Evolutionary conservation across 176 grass and related monocot genomes (phyloP), one percentile per base, ranked within the genome.

Genomic region (Musa acuminata): DNA sequence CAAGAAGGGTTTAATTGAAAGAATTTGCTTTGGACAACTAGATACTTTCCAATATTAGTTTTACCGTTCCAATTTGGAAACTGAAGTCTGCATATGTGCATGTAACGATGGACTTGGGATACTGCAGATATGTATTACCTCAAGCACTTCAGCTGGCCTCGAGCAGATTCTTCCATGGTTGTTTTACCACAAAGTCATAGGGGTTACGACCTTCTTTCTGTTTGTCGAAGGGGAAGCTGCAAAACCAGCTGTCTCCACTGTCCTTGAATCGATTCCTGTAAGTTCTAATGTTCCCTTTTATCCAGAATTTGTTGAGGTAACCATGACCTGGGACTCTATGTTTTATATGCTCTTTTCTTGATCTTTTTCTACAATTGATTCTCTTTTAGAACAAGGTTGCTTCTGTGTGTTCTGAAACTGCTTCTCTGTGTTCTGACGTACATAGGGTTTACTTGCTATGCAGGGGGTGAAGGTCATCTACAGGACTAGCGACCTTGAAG

Each of bases 151-250:
- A 62, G 95, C 88, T 84, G 74, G 86, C 29, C 74, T 98, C 35
- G 85, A 93, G 77, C 95, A 98, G 87, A 98, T 98, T 85, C 90
- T 98, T 79, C 95, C 95, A 65, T 98, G 95, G 95, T 83, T 98
- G 72, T 98, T 87, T 74, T 98, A 98, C 75, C 95, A 98, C 77
- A 98, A 98, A 71, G 95, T 93, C 72, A 91, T 98, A 58, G 95
- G 95, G 58, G 95, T 98, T 79, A 91, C 95, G 59, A 83, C 85
- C 69, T 93, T 93, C 77, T 79, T 98, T 72, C 86, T 98, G 19
- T 98, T 98, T 78, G 95, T 98, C 21, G 95, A 98, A 92, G 95
- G 95, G 59, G 88, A 94, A 72, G 88, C 95, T 78, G 86, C 95
- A 72, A 98, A 98, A 72, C 95, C 95, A 57, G 65, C 75, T 77